These are phyloP conservation scores for Nothopassalora personata DNA, from an alignment of 2,329 filamentous ascomycete genomes.

Conservation along the genomic window DNA sequence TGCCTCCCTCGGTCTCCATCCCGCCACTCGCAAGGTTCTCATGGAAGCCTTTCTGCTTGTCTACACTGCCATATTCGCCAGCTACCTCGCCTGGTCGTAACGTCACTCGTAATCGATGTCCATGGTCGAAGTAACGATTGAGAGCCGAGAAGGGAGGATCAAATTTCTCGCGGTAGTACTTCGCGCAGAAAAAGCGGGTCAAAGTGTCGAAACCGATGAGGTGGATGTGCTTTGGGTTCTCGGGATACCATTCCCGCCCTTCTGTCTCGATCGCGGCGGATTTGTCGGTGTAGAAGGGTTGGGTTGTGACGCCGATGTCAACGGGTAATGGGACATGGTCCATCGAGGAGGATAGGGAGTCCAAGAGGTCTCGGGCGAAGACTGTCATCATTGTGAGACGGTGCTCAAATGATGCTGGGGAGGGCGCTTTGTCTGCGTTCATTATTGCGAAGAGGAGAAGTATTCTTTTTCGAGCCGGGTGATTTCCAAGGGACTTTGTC, in stretches of 20 bases:
- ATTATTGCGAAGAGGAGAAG: conserved; percentile 58
- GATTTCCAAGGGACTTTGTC: conserved; percentile 28
- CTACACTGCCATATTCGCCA: conserved; percentile 52
- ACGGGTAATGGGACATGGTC: conserved; percentile 37
- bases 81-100: conserved; percentile 51
- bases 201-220: conserved; percentile 73
- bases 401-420: conserved; percentile 62
- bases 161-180: conserved; percentile 61
- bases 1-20: conserved; percentile 51
- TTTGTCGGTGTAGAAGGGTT: conserved; percentile 72
- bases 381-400: conserved; percentile 66
- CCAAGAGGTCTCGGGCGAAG: conserved; percentile 54
- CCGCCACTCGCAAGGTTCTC: conserved; percentile 42
- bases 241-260: conserved; percentile 30
- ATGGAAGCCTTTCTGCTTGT: conserved; percentile 53
- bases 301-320: conserved; percentile 66
- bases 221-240: conserved; percentile 53
- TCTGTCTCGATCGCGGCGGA: conserved; percentile 51
- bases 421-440: conserved; percentile 62
- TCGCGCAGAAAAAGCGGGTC: conserved; percentile 64
- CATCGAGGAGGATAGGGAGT: conserved; percentile 9
- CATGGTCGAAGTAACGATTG: conserved; percentile 55
- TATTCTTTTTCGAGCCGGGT: conserved; percentile 41
- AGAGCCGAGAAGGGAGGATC: conserved; percentile 50
- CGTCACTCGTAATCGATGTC: conserved; percentile 59